Evolutionary conservation across 352 stramenopile genomes (phyloP), one percentile per base, ranked within the genome.

Genomic region (Poterioochromonas sp.): DNA sequence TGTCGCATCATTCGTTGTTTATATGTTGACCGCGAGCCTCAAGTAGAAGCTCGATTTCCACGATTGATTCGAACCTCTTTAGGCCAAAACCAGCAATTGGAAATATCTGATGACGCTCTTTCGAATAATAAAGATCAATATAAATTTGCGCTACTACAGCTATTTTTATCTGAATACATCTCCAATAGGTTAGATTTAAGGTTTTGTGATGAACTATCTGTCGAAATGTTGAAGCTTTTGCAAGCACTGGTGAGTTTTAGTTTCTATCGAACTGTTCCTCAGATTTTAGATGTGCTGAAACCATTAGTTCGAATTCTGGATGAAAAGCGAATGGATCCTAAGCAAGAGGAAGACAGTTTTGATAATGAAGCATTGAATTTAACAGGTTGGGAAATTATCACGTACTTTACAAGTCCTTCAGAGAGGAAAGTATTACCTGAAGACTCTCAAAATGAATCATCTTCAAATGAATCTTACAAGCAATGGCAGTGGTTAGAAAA

Each of bases 31-130:
- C 37, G 65, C 11, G 65, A 74, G 15, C 65, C 65, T 15, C 65
- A 74, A 58, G 65, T 74, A 26, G 40, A 8, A 34, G 43, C 65
- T 8, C 49, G 53, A 39, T 74, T 58, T 54, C 65, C 65, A 12
- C 65, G 40, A 54, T 74, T 40, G 11, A 74, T 74, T 58, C 65
- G 65, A 2, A 74, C 65, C 29, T 58, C 39, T 74, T 74, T 74
- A 3, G 40, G 1, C 35, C 2, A 40, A 39, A n/a, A 54, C 8
- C 18, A 54, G 40, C 1, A 53, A 51, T 29, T 11, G 18, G 37
- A 11, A 54, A 18, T n/a, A 54, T 8, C 2, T 39, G 15, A 68
- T 26, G 15, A 68, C 58, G 26, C 5, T n/a, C 5, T 11, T 11
- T 40, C 26, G 34, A 26, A 5, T 39, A 44, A 8, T 44, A 20